A percentile compares a stretch with the other conserved stretches of the same genome.
phyloP scores from a whole-genome alignment of 2,329 filamentous ascomycete species.

The Cladobotryum mycophilum region DNA sequence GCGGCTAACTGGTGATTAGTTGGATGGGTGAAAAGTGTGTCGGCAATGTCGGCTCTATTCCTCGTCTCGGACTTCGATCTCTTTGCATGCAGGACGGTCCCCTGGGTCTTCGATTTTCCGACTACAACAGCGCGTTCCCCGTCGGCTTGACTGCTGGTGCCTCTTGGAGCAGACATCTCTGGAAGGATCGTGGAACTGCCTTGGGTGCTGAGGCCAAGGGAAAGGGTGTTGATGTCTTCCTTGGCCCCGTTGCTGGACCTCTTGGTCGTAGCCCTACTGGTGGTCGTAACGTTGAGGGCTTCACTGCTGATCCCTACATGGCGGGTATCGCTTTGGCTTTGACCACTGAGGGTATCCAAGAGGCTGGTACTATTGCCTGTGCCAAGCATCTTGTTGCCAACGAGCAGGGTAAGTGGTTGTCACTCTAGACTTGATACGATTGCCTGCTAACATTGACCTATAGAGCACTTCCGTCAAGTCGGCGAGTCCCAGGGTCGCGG shows the following conservation, averaged over 20 bases:
- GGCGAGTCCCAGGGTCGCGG: slow-evolving; percentile 47
- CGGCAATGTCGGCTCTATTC: slow-evolving; percentile 66
- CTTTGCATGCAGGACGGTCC: slow-evolving; percentile 87
- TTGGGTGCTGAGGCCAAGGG: slow-evolving; percentile 58
- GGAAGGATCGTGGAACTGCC: slow-evolving; percentile 44
- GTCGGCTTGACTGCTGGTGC: slow-evolving; percentile 73
- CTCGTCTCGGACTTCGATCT: slow-evolving; percentile 61
- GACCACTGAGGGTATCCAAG: slow-evolving; percentile 74
- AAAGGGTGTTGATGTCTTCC: slow-evolving; percentile 70
- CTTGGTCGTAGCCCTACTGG: slow-evolving; percentile 41
- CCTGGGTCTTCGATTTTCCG: slow-evolving; percentile 67
- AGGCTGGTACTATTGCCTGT: slow-evolving; percentile 74
- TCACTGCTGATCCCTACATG: slow-evolving; percentile 66
- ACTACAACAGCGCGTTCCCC: slow-evolving; percentile 77
- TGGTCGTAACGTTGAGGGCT: slow-evolving; percentile 59
- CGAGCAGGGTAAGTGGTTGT: slow-evolving; percentile 48
- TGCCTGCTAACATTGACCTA: too few species aligned
- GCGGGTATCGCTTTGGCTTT: slow-evolving; percentile 66
- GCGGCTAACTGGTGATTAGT: slow-evolving; percentile 18
- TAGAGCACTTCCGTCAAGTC: slow-evolving; percentile 65
- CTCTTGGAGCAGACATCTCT: slow-evolving; percentile 71
- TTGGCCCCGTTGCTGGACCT: slow-evolving; percentile 45
- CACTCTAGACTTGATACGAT: too few species aligned
- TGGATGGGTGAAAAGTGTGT: slow-evolving; percentile 62
- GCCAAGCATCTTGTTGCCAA: slow-evolving; percentile 72